Conservation (phyloP, 2,329 filamentous ascomycete species). For the Xylariaceae sp. region DNA sequence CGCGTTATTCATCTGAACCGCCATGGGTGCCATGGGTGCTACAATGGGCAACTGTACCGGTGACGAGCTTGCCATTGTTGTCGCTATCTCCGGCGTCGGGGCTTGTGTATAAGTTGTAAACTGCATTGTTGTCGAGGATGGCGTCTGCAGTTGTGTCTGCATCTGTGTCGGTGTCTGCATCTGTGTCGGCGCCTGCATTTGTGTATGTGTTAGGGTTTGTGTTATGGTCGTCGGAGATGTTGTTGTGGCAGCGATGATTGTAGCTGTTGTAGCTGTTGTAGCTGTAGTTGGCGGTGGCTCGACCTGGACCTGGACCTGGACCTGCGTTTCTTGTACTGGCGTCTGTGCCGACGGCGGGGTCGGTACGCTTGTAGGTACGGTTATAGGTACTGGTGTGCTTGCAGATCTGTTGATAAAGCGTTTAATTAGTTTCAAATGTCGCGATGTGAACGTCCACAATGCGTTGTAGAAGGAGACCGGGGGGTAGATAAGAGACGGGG, state of each 20-base stretch:
- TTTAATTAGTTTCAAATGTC: conserved; percentile 5
- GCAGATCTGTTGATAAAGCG: conserved; percentile 16
- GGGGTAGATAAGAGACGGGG: neutral
- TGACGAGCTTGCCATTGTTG: conserved; percentile 6
- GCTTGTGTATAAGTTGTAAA: conserved; percentile 7
- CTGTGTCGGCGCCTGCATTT: neutral
- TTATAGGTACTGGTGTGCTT: conserved; percentile 16
- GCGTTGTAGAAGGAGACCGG: neutral
- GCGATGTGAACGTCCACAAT: neutral
- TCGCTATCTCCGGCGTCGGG: neutral
- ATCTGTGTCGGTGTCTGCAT: neutral
- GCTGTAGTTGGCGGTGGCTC: conserved; percentile 1
- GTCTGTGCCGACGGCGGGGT: conserved; percentile 8
- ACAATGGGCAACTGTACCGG: conserved; percentile 15
- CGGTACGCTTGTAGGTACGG: conserved; percentile 9
- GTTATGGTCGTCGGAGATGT: neutral
- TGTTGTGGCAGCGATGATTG: neutral
- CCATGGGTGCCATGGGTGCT: conserved; percentile 8
- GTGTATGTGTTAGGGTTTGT: neutral
- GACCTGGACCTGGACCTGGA: neutral
- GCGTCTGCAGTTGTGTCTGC: conserved; percentile 1
- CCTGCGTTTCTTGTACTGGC: conserved; percentile 7
- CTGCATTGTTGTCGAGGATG: conserved; percentile 6
- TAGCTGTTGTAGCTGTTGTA: neutral
- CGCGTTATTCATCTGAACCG: conserved; percentile 9